These are phyloP conservation scores for Colletotrichum filicis DNA, from an alignment of 2,329 filamentous ascomycete species.

Conservation along the genomic window DNA sequence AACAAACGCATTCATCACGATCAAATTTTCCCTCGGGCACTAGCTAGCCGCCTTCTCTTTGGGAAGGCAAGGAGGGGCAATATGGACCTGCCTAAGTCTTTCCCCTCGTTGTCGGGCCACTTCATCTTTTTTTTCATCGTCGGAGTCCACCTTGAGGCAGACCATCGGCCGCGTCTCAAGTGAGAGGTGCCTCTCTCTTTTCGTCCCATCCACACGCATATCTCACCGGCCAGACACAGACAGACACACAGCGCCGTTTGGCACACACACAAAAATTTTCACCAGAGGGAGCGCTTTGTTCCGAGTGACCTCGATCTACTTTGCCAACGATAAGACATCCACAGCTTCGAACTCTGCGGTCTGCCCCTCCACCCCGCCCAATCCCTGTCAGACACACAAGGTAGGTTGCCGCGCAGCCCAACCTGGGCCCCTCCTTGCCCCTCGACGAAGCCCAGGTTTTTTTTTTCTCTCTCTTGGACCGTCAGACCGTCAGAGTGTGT, in stretches of 20 bases:
- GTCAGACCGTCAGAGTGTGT: conserved; percentile 13
- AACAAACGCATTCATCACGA: neutral
- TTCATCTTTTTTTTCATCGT: neutral
- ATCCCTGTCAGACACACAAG: conserved; percentile 26
- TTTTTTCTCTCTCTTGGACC: neutral
- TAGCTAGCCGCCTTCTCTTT: conserved; percentile 16
- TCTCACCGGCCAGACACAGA: neutral
- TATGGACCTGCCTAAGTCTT: neutral
- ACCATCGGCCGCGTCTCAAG: neutral
- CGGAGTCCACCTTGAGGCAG: neutral
- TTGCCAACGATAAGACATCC: conserved; percentile 24
- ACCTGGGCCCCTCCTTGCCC: conserved; percentile 23
- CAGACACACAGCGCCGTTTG: neutral
- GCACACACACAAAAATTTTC: neutral
- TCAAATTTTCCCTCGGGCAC: conserved; percentile 5
- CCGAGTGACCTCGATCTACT: conserved; percentile 19
- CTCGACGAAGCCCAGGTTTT: neutral
- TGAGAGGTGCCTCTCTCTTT: neutral
- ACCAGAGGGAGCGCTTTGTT: conserved; percentile 7
- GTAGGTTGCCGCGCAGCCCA: conserved; percentile 33
- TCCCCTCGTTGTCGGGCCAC: conserved; percentile 12
- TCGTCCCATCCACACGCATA: neutral
- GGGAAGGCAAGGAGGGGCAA: conserved; percentile 7
- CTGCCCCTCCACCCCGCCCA: conserved; percentile 31
- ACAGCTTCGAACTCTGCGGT: conserved; percentile 5